Evolutionary conservation across 2,329 filamentous ascomycete species (phyloP), one percentile per base, ranked within the genome.

Genomic region (Penicillium decumbens): DNA sequence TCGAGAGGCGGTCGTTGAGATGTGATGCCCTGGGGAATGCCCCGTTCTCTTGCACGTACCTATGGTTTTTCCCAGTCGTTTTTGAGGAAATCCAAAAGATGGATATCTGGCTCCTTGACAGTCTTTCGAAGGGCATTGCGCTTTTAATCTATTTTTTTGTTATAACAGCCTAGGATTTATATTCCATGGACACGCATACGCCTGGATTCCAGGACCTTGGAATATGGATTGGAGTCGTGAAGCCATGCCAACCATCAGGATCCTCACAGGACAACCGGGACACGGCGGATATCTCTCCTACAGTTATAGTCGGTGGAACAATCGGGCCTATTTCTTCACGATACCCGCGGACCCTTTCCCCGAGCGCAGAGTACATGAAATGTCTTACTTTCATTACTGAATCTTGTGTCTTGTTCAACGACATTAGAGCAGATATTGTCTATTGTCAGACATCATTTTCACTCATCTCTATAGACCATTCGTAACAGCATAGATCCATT

Each of bases 381-480:
- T 35, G 15, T 37, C 8, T 20, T 42, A 28, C 29, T 29, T 41
- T 28, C 25, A 23, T 29, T 42, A 27, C 30, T 18, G 30, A 35
- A 30, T 18, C 40, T 42, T 18, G 40, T 23, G 24, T 18, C 40
- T 42, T 18, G 40, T 23, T 35, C 23, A 23, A 45, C 33, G n/a
- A 20, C 27, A 46, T 28, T 41, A 29, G 41, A 50, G 30, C 43
- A 50, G 29, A 50, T 47, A 51, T 56, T 55, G 53, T 55, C 51
- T 47, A 51, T 56, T 55, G 53, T 55, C 51, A 55, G 53, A 57
- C 55, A 57, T 61, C 56, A 61, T 65, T 61, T 65, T 63, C 62
- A 64, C 61, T 67, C 64, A 63, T 66, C 63, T 69, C 66, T 68
- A 69, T 67, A 67, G 63, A 63, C 64, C 63, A 68, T 67, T 69